phyloP scores from a whole-genome alignment of 23 red algal genomes.

The Agarophyton chilense region DNA sequence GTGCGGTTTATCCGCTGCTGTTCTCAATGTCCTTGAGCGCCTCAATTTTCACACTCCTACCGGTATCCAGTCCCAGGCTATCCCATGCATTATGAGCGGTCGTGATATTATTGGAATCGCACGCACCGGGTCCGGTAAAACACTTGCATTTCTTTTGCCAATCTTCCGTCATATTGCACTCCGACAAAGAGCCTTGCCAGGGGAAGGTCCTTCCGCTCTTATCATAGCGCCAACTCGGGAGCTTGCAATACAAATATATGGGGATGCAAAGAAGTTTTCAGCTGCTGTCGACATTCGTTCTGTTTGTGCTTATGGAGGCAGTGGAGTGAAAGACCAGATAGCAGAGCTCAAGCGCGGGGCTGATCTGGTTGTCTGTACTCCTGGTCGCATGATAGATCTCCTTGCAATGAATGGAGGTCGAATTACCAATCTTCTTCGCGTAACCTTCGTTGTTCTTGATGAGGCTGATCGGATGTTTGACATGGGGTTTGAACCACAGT shows the following conservation, averaged over 20 bases:
- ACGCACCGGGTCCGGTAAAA: conserved; percentile 96
- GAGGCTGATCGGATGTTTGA: conserved; percentile 99
- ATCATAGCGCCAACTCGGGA: conserved; percentile 97
- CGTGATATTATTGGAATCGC: conserved; percentile 92
- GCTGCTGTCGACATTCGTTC: conserved; percentile 39
- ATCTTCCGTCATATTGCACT: conserved; percentile 84
- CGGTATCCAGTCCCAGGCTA: conserved; percentile 85
- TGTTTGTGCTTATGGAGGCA: conserved; percentile 93
- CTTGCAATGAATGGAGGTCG: conserved; percentile 92
- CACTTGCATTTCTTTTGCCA: conserved; percentile 92
- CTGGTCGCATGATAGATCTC: conserved; percentile 95
- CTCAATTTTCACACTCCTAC: conserved; percentile 72
- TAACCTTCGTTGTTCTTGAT: conserved; percentile 90
- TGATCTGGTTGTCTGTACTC: conserved; percentile 87
- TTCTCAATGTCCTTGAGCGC: conserved; percentile 75
- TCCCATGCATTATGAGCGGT: conserved; percentile 90
- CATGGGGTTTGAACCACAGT: conserved; percentile 98
- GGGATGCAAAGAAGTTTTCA: conserved; percentile 74
- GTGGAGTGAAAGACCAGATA: conserved; percentile 90
- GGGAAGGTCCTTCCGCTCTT: conserved; percentile 89
- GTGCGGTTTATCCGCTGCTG: conserved; percentile 68
- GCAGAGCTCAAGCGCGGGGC: conserved; percentile 85
- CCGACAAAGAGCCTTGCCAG: conserved; percentile 37
- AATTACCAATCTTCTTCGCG: conserved; percentile 80
- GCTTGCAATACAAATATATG: conserved; percentile 95